phyloP scores from a whole-genome alignment of 2,329 filamentous ascomycete genomes.

The Ophiostoma ulmi region DNA sequence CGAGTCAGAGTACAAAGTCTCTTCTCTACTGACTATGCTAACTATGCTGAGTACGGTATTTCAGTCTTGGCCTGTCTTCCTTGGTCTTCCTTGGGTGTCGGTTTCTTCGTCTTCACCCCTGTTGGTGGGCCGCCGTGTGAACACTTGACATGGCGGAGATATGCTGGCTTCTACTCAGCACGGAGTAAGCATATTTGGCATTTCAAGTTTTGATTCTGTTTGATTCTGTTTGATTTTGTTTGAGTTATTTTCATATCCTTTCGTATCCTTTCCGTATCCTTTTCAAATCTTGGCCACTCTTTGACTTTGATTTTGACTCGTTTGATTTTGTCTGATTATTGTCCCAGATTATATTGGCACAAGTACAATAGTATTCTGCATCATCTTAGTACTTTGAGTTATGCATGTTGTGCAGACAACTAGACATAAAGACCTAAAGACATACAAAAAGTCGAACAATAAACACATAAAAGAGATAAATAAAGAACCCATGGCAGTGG shows the following conservation, averaged over 20 bases:
- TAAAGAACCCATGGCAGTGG: constrained; percentile 16
- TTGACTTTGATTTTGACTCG: neutral
- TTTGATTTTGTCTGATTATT: neutral
- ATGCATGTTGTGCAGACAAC: constrained; percentile 9
- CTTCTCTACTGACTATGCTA: neutral
- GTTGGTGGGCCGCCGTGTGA: constrained; percentile 5
- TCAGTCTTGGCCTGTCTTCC: neutral
- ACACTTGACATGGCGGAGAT: constrained; percentile 1
- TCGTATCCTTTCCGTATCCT: neutral
- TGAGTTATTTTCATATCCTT: no score
- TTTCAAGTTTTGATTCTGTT: neutral
- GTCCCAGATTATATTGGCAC: neutral
- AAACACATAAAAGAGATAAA: neutral
- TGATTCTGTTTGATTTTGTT: no score
- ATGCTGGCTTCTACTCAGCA: neutral
- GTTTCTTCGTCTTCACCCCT: neutral
- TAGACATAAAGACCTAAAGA: neutral
- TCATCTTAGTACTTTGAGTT: neutral
- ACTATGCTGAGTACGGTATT: neutral
- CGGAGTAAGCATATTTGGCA: neutral
- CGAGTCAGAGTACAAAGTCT: neutral
- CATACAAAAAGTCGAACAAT: neutral
- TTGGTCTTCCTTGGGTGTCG: neutral
- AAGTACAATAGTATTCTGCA: neutral
- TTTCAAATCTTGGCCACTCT: neutral